Base-by-base conservation (phyloP, 2,329 filamentous ascomycete genomes). In the Fusarium duplospermum region DNA sequence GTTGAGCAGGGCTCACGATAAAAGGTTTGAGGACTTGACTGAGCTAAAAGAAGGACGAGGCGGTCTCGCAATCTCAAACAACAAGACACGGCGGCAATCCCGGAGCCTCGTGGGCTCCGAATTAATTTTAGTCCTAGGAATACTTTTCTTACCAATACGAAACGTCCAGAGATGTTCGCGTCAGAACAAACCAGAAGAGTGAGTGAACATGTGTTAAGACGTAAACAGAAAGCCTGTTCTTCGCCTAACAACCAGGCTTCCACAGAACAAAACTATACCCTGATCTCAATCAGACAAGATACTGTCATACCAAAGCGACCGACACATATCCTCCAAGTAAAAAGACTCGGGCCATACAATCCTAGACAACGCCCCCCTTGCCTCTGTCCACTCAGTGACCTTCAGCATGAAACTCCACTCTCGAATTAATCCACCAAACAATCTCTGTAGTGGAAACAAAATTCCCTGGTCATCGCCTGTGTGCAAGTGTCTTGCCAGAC, bases 281-380 rank as follows among this genome's bases (percentile, higher is more conserved):
- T 14, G 13, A 33, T 33, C 31, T 33, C 31, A 33, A 33, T 33
- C 31, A 14, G 31, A 33, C 31, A 33, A 33, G 14, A 33, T 33
- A 29, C 52, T 64, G 7, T 33, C 50, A 31, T 70, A 40, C 73
- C 73, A 76, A 4, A 73, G 4, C 11, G 22, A 29, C 18, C 47
- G 31, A 0, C 58, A 64, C 36, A 69, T 13, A 3, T 47, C 27
- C 1, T 73, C 70, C 11, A 57, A 50, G 1, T 27, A 13, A 16
- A 66, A 61, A 2, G 20, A 7, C 11, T 27, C 50, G 10, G 73
- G 73, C 66, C 72, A 76, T 3, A 67, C 69, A 22, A 73, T 56
- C 1, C 10, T 29, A 2, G n/a, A 24, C 22, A 74, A 42, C 1
- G 63, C 22, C 6, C 35, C 22, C 38, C 36, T 64, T 3, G 68